Evolutionary conservation across 768 basidiomycete genomes (phyloP), one percentile per base, ranked within the genome.

Genomic region (Gymnopilus dilepis): DNA sequence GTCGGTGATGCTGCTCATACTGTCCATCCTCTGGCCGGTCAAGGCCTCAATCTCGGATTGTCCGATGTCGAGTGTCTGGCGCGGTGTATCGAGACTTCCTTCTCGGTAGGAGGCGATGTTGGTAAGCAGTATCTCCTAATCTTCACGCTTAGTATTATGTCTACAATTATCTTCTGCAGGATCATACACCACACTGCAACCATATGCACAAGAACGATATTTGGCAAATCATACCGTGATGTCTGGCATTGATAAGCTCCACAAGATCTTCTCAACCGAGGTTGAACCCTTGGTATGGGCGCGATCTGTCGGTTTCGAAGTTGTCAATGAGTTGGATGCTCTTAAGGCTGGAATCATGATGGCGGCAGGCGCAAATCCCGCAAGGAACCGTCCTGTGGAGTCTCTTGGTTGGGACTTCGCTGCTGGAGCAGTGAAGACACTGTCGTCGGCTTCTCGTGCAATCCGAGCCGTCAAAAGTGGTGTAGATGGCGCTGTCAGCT

Each of bases 1-100:
- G 85, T 99, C 1, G 97, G 97, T 2, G 97, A 99, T 74, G 96
- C 97, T 1, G 97, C 96, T 17, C 97, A 99, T 70, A 94, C 93
- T 0, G 80, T 95, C 1, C 97, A 99, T 70, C 97, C 97, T 1
- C 85, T 99, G 26, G 97, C 96, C 0, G 97, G 97, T 2, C 97
- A 99, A 72, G 97, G 97, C 0, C 80, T 99, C 41, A 99, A 99
- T 73, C 78, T 97, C 70, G 97, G 97, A n/a, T 78, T 99, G 28
- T 89, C 81, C 1, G 97, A 99, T 72, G 93, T 90, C 2, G 83
- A 89, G 69, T 83, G 83, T 58, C 83, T 99, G 13, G 78, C 87
- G 0, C 79, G 82, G 48, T 86, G 86, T 65, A 85, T 98, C 37
- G 76, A 86, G 31, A 69, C 77, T 6, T 82, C 89, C 0, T 64